phyloP scores from a whole-genome alignment of 225 moss, liverwort and hornwort genomes.

The Physcomitrellopsis africana region DNA sequence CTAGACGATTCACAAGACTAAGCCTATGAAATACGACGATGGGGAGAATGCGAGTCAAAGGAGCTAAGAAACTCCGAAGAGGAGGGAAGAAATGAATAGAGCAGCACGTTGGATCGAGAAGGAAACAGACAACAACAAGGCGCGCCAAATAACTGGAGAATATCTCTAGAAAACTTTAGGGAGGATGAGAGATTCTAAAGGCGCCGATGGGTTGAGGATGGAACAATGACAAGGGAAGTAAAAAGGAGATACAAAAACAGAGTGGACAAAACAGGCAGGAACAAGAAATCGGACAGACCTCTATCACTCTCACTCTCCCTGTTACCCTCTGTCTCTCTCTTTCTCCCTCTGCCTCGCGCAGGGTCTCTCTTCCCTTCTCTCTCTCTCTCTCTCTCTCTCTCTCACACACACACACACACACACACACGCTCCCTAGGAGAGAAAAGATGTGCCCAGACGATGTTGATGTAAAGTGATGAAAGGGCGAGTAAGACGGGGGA shows the following conservation, averaged over 20 bases:
- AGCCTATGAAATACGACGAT: background rate
- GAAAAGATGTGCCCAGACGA: background rate
- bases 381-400: too few species aligned
- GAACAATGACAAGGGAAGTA: too few species aligned
- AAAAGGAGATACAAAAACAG: too few species aligned
- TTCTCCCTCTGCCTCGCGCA: too few species aligned
- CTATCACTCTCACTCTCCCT: too few species aligned
- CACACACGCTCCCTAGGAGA: background rate
- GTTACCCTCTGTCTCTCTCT: too few species aligned
- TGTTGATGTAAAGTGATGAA: background rate
- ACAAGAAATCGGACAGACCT: too few species aligned
- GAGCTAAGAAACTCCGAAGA: constrained; percentile 32
- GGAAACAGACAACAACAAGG: background rate
- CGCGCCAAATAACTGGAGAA: background rate
- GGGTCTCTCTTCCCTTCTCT: too few species aligned
- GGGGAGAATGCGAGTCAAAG: background rate
- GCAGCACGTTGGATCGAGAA: constrained; percentile 3
- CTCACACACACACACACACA: too few species aligned
- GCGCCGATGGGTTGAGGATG: too few species aligned
- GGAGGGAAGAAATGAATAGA: background rate
- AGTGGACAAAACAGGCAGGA: too few species aligned
- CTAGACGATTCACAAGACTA: background rate
- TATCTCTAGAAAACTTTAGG: background rate
- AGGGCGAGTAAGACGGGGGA: background rate
- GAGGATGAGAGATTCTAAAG: too few species aligned